Percentiles rank a stretch among this genome's conserved stretches.
Evolutionary conservation across 192 early-diverging fungal genomes (phyloP).

Genomic region (Gigaspora rosea): DNA sequence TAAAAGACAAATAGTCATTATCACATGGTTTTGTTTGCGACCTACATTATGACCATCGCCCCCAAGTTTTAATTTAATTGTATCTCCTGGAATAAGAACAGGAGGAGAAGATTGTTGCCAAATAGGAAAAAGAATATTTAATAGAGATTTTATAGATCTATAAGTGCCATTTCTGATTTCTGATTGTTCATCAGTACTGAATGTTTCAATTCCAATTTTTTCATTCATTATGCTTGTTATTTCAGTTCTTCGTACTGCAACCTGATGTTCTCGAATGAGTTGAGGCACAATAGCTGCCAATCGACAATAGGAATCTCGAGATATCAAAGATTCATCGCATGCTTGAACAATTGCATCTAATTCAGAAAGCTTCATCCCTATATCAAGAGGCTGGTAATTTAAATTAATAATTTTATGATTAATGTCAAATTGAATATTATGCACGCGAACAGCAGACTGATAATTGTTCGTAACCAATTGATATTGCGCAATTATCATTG

Average conservation of each 20-base stretch:
- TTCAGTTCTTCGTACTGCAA: neutral
- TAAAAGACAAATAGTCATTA: no score
- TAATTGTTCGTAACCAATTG: neutral
- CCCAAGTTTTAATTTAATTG: no score
- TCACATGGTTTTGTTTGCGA: no score
- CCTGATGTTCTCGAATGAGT: neutral
- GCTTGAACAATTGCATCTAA: neutral
- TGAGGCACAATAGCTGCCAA: neutral
- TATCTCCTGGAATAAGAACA: no score
- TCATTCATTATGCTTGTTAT: neutral
- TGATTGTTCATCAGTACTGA: neutral
- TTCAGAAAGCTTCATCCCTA: neutral
- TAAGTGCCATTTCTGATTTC: neutral
- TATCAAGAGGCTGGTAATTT: neutral
- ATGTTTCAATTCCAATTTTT: neutral
- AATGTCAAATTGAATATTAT: neutral
- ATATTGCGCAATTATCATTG: neutral
- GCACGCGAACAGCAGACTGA: neutral
- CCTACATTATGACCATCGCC: no score
- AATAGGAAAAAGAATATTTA: neutral
- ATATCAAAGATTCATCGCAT: slow-evolving; percentile 5
- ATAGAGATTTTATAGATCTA: neutral
- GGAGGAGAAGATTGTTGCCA: no score
- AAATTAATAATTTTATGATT: neutral
- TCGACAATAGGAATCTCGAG: neutral